A percentile compares a stretch with the other conserved stretches of the same genome.
These are phyloP conservation scores for Canavalia ensiformis DNA, from an alignment of 306 rosid species.

Conservation along the genomic window DNA sequence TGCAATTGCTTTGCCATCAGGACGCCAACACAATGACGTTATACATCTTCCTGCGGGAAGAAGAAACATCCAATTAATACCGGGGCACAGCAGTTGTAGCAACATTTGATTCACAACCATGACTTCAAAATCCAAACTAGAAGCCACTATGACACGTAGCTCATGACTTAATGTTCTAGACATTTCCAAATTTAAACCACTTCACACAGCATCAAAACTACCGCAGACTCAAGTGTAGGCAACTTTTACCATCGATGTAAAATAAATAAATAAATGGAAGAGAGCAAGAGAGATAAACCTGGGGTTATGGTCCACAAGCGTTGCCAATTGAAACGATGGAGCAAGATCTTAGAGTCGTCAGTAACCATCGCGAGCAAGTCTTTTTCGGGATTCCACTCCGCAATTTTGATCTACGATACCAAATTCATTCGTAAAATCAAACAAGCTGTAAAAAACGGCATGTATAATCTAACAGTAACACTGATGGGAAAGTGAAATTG, in stretches of 20 bases:
- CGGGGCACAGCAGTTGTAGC: constrained; percentile 10
- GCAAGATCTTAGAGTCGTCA: constrained; percentile 87
- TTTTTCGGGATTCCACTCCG: constrained; percentile 99
- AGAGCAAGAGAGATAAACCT: constrained; percentile 54
- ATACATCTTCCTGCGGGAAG: constrained; percentile 64
- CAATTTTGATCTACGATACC: constrained; percentile 67
- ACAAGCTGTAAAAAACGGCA: constrained; percentile 7
- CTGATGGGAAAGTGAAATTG: not conserved
- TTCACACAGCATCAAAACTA: not conserved
- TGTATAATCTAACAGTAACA: not conserved
- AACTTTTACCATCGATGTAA: not conserved
- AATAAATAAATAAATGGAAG: not conserved
- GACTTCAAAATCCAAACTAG: constrained; percentile 17
- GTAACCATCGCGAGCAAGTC: constrained; percentile 98
- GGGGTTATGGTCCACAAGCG: constrained; percentile 91
- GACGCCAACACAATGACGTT: constrained; percentile 90
- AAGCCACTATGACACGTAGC: not conserved
- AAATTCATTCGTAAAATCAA: constrained; percentile 19
- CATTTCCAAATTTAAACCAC: constrained; percentile 12
- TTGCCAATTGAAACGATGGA: constrained; percentile 99
- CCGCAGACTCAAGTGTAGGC: not conserved
- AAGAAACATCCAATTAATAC: constrained; percentile 20
- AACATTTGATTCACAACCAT: not conserved
- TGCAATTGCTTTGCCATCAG: constrained; percentile 92
- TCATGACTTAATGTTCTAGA: not conserved